Evolutionary conservation across 2,329 filamentous ascomycete genomes (phyloP), one percentile per base, ranked within the genome.

Genomic region (Talaromyces amestolkiae): DNA sequence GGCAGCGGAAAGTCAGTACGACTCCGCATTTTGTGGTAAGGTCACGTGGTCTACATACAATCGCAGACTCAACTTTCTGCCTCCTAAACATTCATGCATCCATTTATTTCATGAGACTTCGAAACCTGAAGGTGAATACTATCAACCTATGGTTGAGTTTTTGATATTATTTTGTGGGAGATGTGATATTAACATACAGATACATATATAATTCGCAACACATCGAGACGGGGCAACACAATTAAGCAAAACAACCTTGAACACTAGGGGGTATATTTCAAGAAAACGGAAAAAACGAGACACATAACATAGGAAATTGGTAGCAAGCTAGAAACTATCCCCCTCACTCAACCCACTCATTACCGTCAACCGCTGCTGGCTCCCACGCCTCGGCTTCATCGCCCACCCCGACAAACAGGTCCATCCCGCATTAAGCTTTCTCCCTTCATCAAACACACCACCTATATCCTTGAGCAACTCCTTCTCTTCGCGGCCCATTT

Each of bases 401-500:
- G 84, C 83, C 83, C 83, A 86, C 9, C 87, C 87, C 68, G 82
- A 85, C 71, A 89, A 73, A 66, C 83, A 86, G 70, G 84, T 85
- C 85, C 85, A 88, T 7, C 83, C 86, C 53, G 84, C 83, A 4
- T 83, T 83, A 39, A 80, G 80, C 71, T 82, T 83, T n/a, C 85
- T 82, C 10, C 85, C 85, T 71, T 89, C 86, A 69, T 87, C 85
- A 65, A 89, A 80, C 24, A 87, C 82, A 67, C 82, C 81, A 22
- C 84, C 82, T 19, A 88, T 81, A 31, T 84, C 85, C 66, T 86
- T 83, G 60, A 88, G 72, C 62, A 86, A 76, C 66, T 78, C 81
- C 56, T 79, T 76, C 65, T 83, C 81, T 39, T 83, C 82, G 74
- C 92, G 89, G 31, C 91, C 90, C 74, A 92, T 95, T 82, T 97